Evolutionary conservation across 2,329 filamentous ascomycete species (phyloP).

Genomic region (Neoascochyta sp.): DNA sequence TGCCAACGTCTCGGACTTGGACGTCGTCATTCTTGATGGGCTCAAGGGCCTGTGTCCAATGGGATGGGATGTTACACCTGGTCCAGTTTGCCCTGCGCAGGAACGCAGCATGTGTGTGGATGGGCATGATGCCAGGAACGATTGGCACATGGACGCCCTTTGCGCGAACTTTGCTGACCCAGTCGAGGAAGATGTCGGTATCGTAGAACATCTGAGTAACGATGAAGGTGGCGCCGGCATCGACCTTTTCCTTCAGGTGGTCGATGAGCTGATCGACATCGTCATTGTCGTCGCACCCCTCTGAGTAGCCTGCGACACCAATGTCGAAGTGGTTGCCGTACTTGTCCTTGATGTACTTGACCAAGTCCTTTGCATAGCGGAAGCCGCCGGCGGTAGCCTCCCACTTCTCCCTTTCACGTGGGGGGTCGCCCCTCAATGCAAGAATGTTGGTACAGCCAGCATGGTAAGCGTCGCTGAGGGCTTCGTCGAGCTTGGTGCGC

Average conservation of each 20-base stretch:
- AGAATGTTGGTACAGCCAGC: slow-evolving; percentile 97
- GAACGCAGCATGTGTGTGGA: slow-evolving; percentile 93
- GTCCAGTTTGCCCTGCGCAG: slow-evolving; percentile 87
- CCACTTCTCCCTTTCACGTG: slow-evolving; percentile 91
- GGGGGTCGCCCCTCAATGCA: slow-evolving; percentile 87
- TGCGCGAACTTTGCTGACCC: slow-evolving; percentile 81
- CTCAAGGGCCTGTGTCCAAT: slow-evolving; percentile 78
- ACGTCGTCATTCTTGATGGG: slow-evolving; percentile 96
- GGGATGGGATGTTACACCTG: slow-evolving; percentile 74
- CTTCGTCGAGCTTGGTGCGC: slow-evolving; percentile 82
- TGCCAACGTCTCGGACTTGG: slow-evolving; percentile 85
- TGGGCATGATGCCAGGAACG: slow-evolving; percentile 85
- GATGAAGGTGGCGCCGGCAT: slow-evolving; percentile 88
- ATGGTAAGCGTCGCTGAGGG: slow-evolving; percentile 83
- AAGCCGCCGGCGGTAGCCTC: slow-evolving; percentile 82
- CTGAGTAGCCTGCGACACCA: slow-evolving; percentile 92
- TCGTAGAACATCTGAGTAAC: slow-evolving; percentile 99
- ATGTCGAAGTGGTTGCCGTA: slow-evolving; percentile 95
- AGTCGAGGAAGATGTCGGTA: slow-evolving; percentile 87
- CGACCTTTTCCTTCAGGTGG: slow-evolving; percentile 95
- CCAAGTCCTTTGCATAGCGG: slow-evolving; percentile 86
- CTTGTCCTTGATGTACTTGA: slow-evolving; percentile 72
- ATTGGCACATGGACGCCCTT: slow-evolving; percentile 81
- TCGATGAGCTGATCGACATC: slow-evolving; percentile 81
- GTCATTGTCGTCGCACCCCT: slow-evolving; percentile 90